A percentile compares a stretch with the other conserved stretches of the same genome.
phyloP scores from a whole-genome alignment of 1,284 basidiomycete genomes.

The Malassezia vespertilionis region DNA sequence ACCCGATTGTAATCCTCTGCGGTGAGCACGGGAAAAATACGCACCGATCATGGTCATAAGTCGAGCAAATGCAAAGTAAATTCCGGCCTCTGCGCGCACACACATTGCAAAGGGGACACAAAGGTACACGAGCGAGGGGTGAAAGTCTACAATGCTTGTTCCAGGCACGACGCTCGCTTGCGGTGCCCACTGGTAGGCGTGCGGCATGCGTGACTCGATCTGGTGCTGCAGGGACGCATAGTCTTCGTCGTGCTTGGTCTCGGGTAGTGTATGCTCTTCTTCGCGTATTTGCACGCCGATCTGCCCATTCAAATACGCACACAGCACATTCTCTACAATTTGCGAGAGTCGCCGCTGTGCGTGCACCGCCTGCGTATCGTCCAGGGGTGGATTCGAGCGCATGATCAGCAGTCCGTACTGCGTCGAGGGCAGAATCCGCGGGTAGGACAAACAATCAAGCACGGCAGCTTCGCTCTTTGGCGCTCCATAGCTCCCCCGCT shows the following conservation, averaged over 20 bases:
- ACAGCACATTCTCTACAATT: slow-evolving; percentile 39
- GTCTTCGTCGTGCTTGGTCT: not conserved
- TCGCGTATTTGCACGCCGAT: not conserved
- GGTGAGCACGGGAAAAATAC: not conserved
- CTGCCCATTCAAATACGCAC: slow-evolving; percentile 38
- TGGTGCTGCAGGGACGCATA: not conserved
- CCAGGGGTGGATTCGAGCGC: slow-evolving; percentile 6
- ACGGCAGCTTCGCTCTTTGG: not conserved
- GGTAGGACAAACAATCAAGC: not conserved
- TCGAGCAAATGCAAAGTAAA: slow-evolving; percentile 47
- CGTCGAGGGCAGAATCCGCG: slow-evolving; percentile 12
- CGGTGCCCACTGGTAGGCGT: slow-evolving; percentile 31
- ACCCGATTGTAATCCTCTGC: slow-evolving; percentile 23
- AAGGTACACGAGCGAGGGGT: slow-evolving; percentile 42
- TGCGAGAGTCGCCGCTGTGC: slow-evolving; percentile 36
- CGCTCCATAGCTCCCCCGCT: not conserved
- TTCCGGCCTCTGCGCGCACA: slow-evolving; percentile 44
- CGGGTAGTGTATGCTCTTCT: not conserved
- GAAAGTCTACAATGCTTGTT: slow-evolving; percentile 24
- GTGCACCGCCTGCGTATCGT: slow-evolving; percentile 9
- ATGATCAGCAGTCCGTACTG: slow-evolving; percentile 12
- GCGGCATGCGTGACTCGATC: slow-evolving; percentile 23
- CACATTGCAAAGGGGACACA: slow-evolving; percentile 46
- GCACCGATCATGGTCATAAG: slow-evolving; percentile 37
- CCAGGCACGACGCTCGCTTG: slow-evolving; percentile 13